These are phyloP conservation scores for Blepharisma japonicum DNA, from an alignment of 73 alveolate genomes.

Conservation along the genomic window DNA sequence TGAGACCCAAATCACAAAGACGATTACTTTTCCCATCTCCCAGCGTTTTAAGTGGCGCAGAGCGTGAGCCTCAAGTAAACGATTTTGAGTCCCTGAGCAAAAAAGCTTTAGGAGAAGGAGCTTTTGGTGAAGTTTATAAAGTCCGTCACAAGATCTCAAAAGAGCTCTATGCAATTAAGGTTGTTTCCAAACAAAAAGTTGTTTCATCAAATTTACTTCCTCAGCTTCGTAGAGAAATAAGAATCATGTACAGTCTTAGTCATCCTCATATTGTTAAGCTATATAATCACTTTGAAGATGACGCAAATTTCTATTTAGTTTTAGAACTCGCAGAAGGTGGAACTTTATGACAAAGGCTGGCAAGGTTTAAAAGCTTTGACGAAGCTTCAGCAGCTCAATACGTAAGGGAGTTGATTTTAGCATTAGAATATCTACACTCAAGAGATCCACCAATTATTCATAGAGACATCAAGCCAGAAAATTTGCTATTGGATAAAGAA, in stretches of 20 bases:
- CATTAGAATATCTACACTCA: slow-evolving; percentile 71
- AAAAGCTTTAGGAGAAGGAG: slow-evolving; percentile 66
- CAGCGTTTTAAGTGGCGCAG: slow-evolving; percentile 71
- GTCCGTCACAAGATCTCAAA: slow-evolving; percentile 63
- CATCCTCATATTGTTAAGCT: slow-evolving; percentile 87
- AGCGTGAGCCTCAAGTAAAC: slow-evolving; percentile 80
- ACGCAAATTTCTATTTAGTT: slow-evolving; percentile 71
- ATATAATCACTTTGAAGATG: slow-evolving; percentile 85
- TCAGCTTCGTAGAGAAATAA: slow-evolving; percentile 85
- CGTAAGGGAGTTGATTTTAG: slow-evolving; percentile 76
- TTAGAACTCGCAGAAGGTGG: slow-evolving; percentile 62
- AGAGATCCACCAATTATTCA: slow-evolving; percentile 81
- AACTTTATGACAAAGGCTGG: slow-evolving; percentile 37
- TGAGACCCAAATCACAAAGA: too few species aligned
- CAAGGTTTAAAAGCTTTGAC: slow-evolving; percentile 55
- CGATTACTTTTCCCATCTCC: slow-evolving; percentile 61
- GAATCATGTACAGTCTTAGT: slow-evolving; percentile 83
- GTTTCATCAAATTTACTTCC: slow-evolving; percentile 69
- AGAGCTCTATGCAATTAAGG: slow-evolving; percentile 75
- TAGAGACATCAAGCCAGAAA: slow-evolving; percentile 86
- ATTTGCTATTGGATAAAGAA: slow-evolving; percentile 71
- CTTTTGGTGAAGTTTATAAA: slow-evolving; percentile 70
- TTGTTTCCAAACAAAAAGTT: slow-evolving; percentile 69
- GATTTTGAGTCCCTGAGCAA: slow-evolving; percentile 80
- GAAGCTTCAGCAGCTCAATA: slow-evolving; percentile 76